phyloP scores from a whole-genome alignment of 768 basidiomycete genomes.

The Agaricus sinodeliciosus region DNA sequence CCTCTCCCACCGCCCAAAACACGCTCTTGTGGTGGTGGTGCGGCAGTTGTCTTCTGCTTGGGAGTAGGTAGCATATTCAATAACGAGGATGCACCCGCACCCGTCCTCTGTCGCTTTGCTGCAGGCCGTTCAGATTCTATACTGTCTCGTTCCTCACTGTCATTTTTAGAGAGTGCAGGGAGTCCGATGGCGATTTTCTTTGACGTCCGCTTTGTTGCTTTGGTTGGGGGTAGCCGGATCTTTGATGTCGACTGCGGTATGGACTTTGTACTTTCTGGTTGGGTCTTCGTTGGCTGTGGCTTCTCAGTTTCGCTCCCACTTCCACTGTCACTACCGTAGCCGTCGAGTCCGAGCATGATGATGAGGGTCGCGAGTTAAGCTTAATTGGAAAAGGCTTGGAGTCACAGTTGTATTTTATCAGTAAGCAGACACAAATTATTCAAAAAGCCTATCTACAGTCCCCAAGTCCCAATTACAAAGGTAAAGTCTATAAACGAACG shows the following conservation, averaged over 20 bases:
- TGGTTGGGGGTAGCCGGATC: conserved; percentile 15
- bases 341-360: conserved; percentile 68
- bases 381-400: conserved; percentile 1
- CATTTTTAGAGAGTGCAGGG: conserved; percentile 35
- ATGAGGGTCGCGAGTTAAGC: background rate
- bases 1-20: conserved; percentile 61
- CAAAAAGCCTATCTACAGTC: conserved; percentile 4
- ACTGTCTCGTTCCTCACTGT: conserved; percentile 30
- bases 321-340: conserved; percentile 70
- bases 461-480: conserved; percentile 7
- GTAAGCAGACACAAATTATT: background rate
- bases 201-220: conserved; percentile 29
- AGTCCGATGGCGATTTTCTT: conserved; percentile 61
- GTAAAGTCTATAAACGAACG: conserved; percentile 19
- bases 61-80: conserved; percentile 73
- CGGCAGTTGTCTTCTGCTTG: conserved; percentile 45
- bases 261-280: background rate
- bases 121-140: conserved; percentile 37
- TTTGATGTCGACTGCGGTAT: background rate
- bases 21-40: conserved; percentile 35
- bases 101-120: conserved; percentile 51
- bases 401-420: background rate
- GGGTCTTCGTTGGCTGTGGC: conserved; percentile 13
- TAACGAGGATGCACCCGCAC: conserved; percentile 58
- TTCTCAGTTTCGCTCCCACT: conserved; percentile 35